Base-by-base conservation (phyloP, 257 asterid genomes). In the Avicennia marina region DNA sequence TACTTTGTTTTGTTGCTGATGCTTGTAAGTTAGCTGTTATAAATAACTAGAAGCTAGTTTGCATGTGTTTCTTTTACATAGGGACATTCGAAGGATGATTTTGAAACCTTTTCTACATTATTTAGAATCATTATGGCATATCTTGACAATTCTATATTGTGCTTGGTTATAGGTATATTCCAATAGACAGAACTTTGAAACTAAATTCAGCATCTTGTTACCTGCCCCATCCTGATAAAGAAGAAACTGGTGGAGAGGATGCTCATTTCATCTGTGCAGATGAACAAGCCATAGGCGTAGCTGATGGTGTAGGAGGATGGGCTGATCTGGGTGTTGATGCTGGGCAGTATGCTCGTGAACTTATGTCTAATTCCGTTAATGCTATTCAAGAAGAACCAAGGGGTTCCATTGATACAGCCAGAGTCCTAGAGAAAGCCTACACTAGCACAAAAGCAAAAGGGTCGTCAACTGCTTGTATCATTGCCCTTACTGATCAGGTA, bases 281-380 rank as follows among this genome's bases (percentile, higher is more conserved):
- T 47, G 76, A 82, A 63, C 89, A 81, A 59, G 94, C 89, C 65
- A 79, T 90, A 50, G 97, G 98, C 56, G 93, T 91, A 46, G 97
- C 98, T 58, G 98, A 91, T 78, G 98, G 95, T 49, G 98, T 91
- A 4, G 98, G 97, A 56, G 98, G 98, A 48, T 91, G 98, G 98
- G 95, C 95, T 16, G 95, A 88, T 75, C 63, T 76, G 48, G 98
- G 98, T 45, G 80, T 88, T 60, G 81, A 88, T 71, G 80, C 95
- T 6, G 96, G 98, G 49, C 62, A 34, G 41, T 91, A 91, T 67
- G 87, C 98, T 22, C 95, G 95, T 20, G 95, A 91, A 66, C 95
- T 91, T 57, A 91, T 91, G 96, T 70, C 84, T 40, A 77, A 91
- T 53, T 75, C 98, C 2, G 95, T 81, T 22, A 54, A 62, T 32